Base-by-base conservation (phyloP, 2,329 filamentous ascomycete genomes). In the Trematosphaeria pertusa region DNA sequence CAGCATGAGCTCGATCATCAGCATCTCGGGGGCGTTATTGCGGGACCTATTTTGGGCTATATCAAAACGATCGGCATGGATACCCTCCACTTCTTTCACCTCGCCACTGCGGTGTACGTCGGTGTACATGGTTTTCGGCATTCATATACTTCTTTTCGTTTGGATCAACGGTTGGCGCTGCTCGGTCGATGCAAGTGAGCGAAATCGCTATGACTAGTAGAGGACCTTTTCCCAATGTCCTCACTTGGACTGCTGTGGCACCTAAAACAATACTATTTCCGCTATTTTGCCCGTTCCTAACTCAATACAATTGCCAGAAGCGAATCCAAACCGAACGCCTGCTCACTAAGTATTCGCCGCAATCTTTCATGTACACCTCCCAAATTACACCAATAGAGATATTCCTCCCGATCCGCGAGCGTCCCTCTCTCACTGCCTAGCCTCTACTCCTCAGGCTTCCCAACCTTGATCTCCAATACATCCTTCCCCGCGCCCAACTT, bases 381-480 rank as follows among this genome's bases (percentile, higher is more conserved):
- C n/a, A n/a, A n/a, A n/a, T n/a, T n/a, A n/a, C n/a, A n/a, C n/a
- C n/a, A n/a, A n/a, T n/a, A n/a, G n/a, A n/a, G n/a, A 17, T 34
- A 34, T 8, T 34, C 15, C 14, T 15, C 31, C 15, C 15, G 31
- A 17, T 17, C 15, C 14, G 14, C 31, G 11, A 6, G 6, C 14
- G 7, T 34, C 14, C 31, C 24, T 28, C 7, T 28, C 24, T 12
- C 24, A 8, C 24, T 7, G 24, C 24, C 24, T 28, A 8, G 24
- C 24, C 24, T 7, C 24, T 28, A 8, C 6, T 22, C 30, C 35
- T 67, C 64, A 4, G 15, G 52, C 52, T 61, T 64, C 5, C 64
- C 67, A 12, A 69, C 42, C 57, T 63, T 65, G 2, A 71, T 47
- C 55, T 70, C 67, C 45, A 71, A 28, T 3, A 70, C 65, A 46